phyloP scores from a whole-genome alignment of 2,329 filamentous ascomycete genomes.

The Fusarium redolens region DNA sequence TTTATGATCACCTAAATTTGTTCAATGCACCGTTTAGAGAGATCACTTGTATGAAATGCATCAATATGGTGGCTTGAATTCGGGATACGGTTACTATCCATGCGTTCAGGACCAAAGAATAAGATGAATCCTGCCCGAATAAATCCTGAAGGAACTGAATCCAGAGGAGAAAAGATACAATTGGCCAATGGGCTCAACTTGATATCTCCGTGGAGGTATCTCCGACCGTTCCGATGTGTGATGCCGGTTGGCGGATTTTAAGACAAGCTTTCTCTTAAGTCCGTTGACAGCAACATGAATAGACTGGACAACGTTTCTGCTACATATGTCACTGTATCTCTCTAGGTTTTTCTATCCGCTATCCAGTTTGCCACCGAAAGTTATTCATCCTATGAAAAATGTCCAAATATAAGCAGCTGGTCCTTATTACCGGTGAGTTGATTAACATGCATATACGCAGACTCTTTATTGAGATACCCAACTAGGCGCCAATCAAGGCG shows the following conservation, averaged over 20 bases:
- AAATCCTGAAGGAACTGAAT: rapidly evolving
- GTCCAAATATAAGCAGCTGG: slow-evolving; percentile 15
- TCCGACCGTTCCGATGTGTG: not conserved
- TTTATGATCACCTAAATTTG: not conserved
- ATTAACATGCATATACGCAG: too few relatives aligned
- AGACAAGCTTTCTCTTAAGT: not conserved
- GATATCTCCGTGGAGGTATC: slow-evolving; percentile 1
- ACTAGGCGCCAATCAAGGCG: slow-evolving; percentile 26
- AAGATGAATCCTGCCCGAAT: rapidly evolving
- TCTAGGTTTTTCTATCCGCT: too few relatives aligned
- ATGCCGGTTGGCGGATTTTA: slow-evolving; percentile 1
- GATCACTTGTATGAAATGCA: not conserved
- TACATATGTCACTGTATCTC: not conserved
- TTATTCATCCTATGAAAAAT: rapidly evolving
- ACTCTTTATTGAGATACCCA: not conserved
- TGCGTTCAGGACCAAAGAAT: rapidly evolving
- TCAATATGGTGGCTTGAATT: not conserved
- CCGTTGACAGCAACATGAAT: not conserved
- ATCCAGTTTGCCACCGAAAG: rapidly evolving
- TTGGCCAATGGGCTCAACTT: not conserved
- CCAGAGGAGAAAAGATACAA: rapidly evolving
- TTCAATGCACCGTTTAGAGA: not conserved
- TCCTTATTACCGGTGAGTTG: slow-evolving; percentile 19
- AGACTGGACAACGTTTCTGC: rapidly evolving
- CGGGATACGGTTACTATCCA: not conserved